phyloP scores from a whole-genome alignment of 2,329 filamentous ascomycete genomes.

The Bimuria novae-zelandiae region DNA sequence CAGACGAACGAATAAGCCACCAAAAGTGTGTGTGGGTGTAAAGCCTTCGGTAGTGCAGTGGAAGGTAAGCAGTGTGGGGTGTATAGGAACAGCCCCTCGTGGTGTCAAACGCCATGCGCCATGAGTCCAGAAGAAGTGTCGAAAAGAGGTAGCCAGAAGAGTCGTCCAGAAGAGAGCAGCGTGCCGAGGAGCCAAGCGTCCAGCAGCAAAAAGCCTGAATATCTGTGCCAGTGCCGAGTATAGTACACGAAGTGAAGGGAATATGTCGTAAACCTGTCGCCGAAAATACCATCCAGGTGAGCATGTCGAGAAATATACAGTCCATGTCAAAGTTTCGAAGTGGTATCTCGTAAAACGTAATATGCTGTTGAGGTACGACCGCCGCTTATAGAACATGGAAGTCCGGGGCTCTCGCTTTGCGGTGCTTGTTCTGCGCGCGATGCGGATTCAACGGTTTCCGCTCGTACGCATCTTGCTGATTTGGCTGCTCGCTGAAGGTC shows the following conservation, averaged over 20 bases:
- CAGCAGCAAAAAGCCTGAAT: too few relatives aligned
- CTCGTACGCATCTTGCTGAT: slow-evolving; percentile 88
- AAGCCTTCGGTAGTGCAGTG: too few relatives aligned
- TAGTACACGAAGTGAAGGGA: background rate
- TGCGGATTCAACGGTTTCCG: slow-evolving; percentile 95
- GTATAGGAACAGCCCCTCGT: too few relatives aligned
- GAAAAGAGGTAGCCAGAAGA: too few relatives aligned
- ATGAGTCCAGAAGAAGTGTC: too few relatives aligned
- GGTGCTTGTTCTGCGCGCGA: slow-evolving; percentile 80
- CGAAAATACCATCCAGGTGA: background rate
- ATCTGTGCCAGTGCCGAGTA: background rate
- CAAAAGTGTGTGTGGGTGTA: too few relatives aligned
- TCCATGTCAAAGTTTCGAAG: background rate
- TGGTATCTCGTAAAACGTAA: background rate
- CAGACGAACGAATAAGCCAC: too few relatives aligned
- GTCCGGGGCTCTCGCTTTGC: slow-evolving; percentile 83
- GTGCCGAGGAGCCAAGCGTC: too few relatives aligned
- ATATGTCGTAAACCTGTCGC: background rate
- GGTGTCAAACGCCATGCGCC: too few relatives aligned
- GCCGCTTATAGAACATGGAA: slow-evolving; percentile 70
- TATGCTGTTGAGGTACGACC: background rate
- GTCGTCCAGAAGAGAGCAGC: too few relatives aligned
- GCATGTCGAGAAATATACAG: background rate
- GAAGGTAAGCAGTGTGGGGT: too few relatives aligned
- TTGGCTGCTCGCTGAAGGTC: slow-evolving; percentile 59